Percentiles rank a stretch among this genome's conserved stretches.
Evolutionary conservation across 75 land plant genomes (phyloP).

Genomic region (Pinus tabuliformis): DNA sequence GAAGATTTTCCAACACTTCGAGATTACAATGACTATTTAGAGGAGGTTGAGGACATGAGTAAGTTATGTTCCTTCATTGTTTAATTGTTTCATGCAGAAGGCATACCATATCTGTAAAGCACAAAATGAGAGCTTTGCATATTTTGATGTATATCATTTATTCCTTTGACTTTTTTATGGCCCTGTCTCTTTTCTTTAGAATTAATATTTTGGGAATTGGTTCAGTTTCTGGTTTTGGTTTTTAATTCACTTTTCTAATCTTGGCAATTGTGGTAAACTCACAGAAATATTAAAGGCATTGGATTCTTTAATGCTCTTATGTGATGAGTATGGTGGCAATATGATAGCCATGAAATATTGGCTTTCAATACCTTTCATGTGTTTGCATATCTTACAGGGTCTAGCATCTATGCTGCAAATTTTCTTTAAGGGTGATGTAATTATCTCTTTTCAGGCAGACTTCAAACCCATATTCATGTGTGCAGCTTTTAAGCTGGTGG

Average conservation of each 20-base stretch:
- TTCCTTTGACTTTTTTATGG: neutral
- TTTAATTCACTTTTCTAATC: neutral
- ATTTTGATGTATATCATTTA: neutral
- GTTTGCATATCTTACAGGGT: neutral
- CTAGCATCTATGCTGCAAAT: neutral
- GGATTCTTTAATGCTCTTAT: neutral
- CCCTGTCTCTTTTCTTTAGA: neutral
- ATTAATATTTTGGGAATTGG: neutral
- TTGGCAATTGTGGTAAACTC: no score
- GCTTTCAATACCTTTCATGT: neutral
- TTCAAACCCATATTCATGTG: neutral
- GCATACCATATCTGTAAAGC: neutral
- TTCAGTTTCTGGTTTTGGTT: neutral
- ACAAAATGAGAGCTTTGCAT: neutral
- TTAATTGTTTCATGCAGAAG: neutral
- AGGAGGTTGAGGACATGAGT: constrained; percentile 95
- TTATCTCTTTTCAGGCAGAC: neutral
- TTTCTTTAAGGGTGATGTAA: neutral
- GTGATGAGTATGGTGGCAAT: neutral
- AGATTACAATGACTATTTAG: constrained; percentile 95
- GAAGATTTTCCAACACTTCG: constrained; percentile 81
- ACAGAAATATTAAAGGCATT: neutral
- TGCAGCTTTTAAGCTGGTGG: constrained; percentile 62
- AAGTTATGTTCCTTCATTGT: constrained; percentile 17
- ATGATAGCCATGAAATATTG: neutral